phyloP scores from a whole-genome alignment of 1,139 yeast species.

The Geotrichum fermentans region DNA sequence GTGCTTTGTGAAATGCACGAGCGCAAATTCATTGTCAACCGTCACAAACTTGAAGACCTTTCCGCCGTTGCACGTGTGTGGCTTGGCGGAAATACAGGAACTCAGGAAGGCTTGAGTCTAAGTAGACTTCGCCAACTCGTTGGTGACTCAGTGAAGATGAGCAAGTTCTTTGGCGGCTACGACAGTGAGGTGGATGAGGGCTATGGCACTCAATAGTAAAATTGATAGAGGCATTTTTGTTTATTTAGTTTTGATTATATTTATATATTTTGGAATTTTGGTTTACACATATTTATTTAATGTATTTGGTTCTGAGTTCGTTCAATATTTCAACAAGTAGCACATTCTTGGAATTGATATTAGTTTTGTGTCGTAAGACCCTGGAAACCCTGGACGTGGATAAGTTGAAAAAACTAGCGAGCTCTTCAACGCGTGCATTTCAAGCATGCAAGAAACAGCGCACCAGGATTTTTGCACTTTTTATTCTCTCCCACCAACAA shows the following conservation, averaged over 20 bases:
- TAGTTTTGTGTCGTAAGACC: too few relatives aligned
- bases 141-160: conserved; percentile 34
- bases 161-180: conserved; percentile 32
- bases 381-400: too few relatives aligned
- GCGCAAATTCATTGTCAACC: conserved; percentile 13
- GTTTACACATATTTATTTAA: not conserved
- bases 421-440: too few relatives aligned
- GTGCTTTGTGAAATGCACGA: conserved; percentile 21
- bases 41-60: conserved; percentile 22
- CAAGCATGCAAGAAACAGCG: too few relatives aligned
- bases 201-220: conserved; percentile 25
- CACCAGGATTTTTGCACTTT: too few relatives aligned
- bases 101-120: conserved; percentile 31
- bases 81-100: conserved; percentile 39
- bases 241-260: not conserved
- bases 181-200: conserved; percentile 30
- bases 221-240: conserved; percentile 2
- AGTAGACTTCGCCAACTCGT: conserved; percentile 34
- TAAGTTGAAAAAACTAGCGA: too few relatives aligned
- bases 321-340: too few relatives aligned
- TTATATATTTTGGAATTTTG: not conserved
- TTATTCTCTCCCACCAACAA: too few relatives aligned
- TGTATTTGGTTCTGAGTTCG: too few relatives aligned
- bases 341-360: too few relatives aligned
- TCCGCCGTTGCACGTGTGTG: conserved; percentile 36